Conservation (phyloP, 768 basidiomycete species). For the Dioszegia crocea region DNA sequence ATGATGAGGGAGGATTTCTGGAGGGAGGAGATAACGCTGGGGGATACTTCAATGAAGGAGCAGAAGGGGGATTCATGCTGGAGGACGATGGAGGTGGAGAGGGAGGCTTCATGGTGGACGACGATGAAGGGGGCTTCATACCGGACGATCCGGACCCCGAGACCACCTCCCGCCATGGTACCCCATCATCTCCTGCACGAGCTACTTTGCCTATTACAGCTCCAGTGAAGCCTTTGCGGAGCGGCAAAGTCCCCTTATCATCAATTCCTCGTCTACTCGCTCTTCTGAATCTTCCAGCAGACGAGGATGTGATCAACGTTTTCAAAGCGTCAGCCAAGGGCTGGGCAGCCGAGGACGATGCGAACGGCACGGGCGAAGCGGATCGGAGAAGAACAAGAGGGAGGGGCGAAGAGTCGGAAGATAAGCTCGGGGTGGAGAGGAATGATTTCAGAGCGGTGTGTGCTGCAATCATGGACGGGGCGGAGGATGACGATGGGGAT, state of each 20-base stretch:
- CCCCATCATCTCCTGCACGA: neutral
- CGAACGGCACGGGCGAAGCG: neutral
- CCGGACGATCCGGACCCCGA: constrained; percentile 14
- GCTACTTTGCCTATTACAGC: too few species aligned
- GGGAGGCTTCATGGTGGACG: constrained; percentile 31
- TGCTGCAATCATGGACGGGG: constrained; percentile 41
- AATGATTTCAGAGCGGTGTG: constrained; percentile 48
- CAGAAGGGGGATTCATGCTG: constrained; percentile 18
- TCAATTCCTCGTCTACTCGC: constrained; percentile 35
- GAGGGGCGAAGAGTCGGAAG: constrained; percentile 3
- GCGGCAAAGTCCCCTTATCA: constrained; percentile 27
- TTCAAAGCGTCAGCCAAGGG: constrained; percentile 42
- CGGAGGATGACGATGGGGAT: constrained; percentile 29
- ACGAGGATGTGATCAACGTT: constrained; percentile 44
- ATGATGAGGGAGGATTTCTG: constrained; percentile 20
- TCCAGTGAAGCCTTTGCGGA: neutral
- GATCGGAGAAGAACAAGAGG: neutral
- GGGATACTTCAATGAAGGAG: constrained; percentile 14
- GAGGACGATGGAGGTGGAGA: constrained; percentile 25
- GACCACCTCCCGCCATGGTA: too few species aligned
- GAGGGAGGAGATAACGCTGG: constrained; percentile 15
- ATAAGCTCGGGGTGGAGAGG: constrained; percentile 27
- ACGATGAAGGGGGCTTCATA: constrained; percentile 30
- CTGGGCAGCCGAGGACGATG: constrained; percentile 22
- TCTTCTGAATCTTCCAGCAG: constrained; percentile 37